phyloP scores from a whole-genome alignment of 345 rosid genomes.

The Dovyalis caffra region DNA sequence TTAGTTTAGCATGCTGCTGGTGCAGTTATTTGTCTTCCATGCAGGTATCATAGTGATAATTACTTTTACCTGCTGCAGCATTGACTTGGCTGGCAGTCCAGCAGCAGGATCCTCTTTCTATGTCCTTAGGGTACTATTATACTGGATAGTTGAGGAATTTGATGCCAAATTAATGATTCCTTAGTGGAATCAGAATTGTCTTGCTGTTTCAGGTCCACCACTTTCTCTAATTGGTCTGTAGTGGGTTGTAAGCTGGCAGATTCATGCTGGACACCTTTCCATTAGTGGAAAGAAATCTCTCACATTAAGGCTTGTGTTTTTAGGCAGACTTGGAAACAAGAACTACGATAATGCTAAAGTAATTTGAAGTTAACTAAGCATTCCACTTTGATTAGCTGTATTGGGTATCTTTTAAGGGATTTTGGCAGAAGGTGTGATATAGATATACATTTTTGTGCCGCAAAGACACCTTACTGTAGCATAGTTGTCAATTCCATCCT shows the following conservation, averaged over 20 bases:
- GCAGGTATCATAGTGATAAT: background rate
- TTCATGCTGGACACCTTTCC: conserved; percentile 23
- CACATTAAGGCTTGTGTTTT: background rate
- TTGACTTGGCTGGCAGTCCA: background rate
- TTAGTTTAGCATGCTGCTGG: background rate
- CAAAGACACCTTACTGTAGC: conserved; percentile 18
- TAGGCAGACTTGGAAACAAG: background rate
- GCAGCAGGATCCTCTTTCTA: background rate
- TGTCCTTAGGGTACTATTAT: background rate
- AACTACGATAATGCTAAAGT: conserved; percentile 19
- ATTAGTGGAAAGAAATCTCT: conserved; percentile 42
- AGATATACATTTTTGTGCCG: background rate
- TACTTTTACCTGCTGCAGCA: background rate
- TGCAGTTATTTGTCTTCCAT: background rate
- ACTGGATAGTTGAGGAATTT: background rate
- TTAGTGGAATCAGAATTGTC: conserved; percentile 1
- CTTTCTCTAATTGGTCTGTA: conserved; percentile 18
- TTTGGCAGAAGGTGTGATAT: conserved; percentile 22
- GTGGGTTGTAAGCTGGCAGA: conserved; percentile 35
- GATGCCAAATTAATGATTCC: conserved; percentile 6
- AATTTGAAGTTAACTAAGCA: conserved; percentile 16
- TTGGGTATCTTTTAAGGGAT: conserved; percentile 4
- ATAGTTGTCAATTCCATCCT: background rate
- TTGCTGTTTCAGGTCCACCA: conserved; percentile 31
- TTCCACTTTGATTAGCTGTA: conserved; percentile 33